These are phyloP conservation scores for Lactifluus pinguis DNA, from an alignment of 768 basidiomycete species.

Conservation along the genomic window DNA sequence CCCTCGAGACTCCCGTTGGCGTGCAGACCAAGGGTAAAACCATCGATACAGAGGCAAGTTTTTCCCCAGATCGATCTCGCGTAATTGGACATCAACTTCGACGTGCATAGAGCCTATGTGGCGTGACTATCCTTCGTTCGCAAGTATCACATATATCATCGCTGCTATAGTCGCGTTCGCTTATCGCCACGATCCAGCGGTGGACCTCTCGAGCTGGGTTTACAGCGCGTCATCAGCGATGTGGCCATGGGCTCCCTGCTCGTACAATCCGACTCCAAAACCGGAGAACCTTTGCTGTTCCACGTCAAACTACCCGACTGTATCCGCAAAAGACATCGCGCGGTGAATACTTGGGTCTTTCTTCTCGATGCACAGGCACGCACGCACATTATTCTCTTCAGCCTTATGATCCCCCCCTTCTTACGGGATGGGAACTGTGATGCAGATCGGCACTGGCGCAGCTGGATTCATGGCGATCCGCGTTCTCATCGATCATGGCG, in stretches of 20 bases:
- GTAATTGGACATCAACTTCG: background rate
- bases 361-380: constrained; percentile 80
- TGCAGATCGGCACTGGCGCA: constrained; percentile 86
- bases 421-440: background rate
- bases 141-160: constrained; percentile 30
- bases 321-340: constrained; percentile 56
- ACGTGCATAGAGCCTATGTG: constrained; percentile 57
- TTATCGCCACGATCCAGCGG: constrained; percentile 41
- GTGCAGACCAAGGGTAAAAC: constrained; percentile 49
- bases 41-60: constrained; percentile 47
- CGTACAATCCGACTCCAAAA: constrained; percentile 76
- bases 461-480: constrained; percentile 94
- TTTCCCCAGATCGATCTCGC: background rate
- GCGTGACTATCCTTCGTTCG: constrained; percentile 85
- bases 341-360: constrained; percentile 71
- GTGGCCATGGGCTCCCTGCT: constrained; percentile 82
- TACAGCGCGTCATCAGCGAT: constrained; percentile 81
- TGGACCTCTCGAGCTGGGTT: constrained; percentile 83
- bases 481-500: constrained; percentile 86
- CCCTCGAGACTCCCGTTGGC: constrained; percentile 60
- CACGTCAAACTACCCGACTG: constrained; percentile 71
- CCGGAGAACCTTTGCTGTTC: constrained; percentile 83
- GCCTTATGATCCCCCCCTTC: background rate
- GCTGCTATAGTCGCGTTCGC: background rate
- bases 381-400: background rate